Evolutionary conservation across 1,284 basidiomycete genomes (phyloP), one percentile per base, ranked within the genome.

Genomic region (Puccinia coronata): DNA sequence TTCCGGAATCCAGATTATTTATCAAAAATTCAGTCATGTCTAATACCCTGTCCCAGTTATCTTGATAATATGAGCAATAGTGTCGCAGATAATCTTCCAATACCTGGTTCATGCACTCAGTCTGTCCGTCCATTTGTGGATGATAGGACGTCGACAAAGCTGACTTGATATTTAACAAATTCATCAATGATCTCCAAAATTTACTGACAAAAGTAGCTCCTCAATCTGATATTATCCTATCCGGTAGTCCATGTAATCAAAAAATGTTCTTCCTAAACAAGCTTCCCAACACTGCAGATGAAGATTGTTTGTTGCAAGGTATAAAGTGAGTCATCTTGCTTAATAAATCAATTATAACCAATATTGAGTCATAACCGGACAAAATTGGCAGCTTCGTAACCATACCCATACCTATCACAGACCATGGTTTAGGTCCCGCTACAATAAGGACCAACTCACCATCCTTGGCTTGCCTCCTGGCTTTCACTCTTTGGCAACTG

Each of bases 281-380:
- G 36, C 23, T 23, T 31, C 61, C 75, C 28, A 77, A 36, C n/a
- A 28, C 14, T 34, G 28, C 6, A 8, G 61, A 31, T 25, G n/a
- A 14, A 18, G 11, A 2, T 16, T 41, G n/a, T 31, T 77, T 61
- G 28, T 36, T 31, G 39, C 41, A 49, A 8, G 43, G 75, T 51
- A 77, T 77, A 49, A 77, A 77, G 39, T 77, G 75, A 49, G 59
- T 36, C 11, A 25, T n/a, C 25, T 65, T 77, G 20, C 51, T 49
- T 12, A 67, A 77, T 16, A 51, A 34, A 53, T 67, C 61, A 43
- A 77, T 65, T 25, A 65, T 49, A 51, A 61, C 39, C 36, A 28
- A 8, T 25, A 77, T 77, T 2, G 63, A 69, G 25, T 67, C 49
- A 36, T 9, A 67, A 34, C 74, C 65, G 2, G 23, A 20, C 1